Percentiles rank a stretch among this genome's conserved stretches.
These are phyloP conservation scores for Citrus trifoliata DNA, from an alignment of 345 rosid species.

Conservation along the genomic window DNA sequence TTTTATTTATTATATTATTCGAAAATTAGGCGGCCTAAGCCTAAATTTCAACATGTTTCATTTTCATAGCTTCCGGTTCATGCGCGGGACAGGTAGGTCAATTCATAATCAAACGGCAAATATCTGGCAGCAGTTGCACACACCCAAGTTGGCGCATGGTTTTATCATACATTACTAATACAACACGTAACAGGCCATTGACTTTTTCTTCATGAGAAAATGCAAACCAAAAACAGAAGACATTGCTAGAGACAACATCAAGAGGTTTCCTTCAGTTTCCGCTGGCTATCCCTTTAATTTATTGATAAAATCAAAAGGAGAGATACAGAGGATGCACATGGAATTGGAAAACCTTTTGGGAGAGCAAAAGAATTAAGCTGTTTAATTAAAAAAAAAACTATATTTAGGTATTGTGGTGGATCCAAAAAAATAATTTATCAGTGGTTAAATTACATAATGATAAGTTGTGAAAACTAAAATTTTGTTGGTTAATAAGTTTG, in stretches of 20 bases:
- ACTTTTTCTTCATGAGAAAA: neutral
- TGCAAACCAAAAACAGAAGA: neutral
- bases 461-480: no score
- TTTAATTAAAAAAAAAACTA: no score
- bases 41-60: neutral
- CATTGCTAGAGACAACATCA: neutral
- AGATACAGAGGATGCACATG: no score
- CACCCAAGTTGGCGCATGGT: neutral
- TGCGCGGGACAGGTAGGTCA: neutral
- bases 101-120: neutral
- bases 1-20: no score
- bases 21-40: neutral
- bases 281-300: no score
- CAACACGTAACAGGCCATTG: neutral
- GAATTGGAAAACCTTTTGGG: no score
- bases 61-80: neutral
- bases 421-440: fast-evolving
- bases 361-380: no score
- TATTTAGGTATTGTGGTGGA: fast-evolving
- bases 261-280: no score
- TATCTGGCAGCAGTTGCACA: neutral
- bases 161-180: neutral
- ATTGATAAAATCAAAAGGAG: no score
- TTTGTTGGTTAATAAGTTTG: no score
- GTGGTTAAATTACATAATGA: no score